Evolutionary conservation across 345 rosid genomes (phyloP).

Genomic region (Gossypioides kirkii): DNA sequence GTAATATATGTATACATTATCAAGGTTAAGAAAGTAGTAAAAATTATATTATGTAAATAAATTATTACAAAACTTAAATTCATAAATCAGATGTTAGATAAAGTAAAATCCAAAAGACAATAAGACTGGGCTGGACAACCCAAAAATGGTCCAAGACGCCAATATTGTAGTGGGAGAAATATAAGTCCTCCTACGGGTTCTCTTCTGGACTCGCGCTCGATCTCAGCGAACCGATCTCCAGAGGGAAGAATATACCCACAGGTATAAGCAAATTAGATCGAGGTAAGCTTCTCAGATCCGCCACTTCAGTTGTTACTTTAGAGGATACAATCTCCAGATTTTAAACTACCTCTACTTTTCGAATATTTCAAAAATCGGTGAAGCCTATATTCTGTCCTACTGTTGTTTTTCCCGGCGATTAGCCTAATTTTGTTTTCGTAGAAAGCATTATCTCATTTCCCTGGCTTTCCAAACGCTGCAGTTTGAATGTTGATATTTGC

Average conservation of each 20-base stretch:
- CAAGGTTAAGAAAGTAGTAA: too few relatives aligned
- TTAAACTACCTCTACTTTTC: not conserved
- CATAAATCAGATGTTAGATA: too few relatives aligned
- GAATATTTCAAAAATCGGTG: not conserved
- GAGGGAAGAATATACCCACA: not conserved
- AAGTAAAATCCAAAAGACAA: not conserved
- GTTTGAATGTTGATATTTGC: not conserved
- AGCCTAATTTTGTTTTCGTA: not conserved
- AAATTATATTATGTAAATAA: too few relatives aligned
- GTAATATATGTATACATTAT: too few relatives aligned
- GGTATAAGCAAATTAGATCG: conserved; percentile 2
- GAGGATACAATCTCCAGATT: not conserved
- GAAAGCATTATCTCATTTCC: not conserved
- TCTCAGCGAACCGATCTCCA: not conserved
- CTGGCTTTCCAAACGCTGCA: not conserved
- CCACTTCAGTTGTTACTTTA: not conserved
- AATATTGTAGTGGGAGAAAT: not conserved
- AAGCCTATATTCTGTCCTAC: not conserved
- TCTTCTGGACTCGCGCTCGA: not conserved
- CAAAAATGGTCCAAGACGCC: not conserved
- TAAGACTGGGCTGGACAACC: not conserved
- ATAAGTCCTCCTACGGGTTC: not conserved
- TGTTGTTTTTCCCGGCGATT: not conserved
- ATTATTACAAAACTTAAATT: too few relatives aligned
- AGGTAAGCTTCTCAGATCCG: conserved; percentile 9